These are phyloP conservation scores for Cordyceps cateniannulata DNA, from an alignment of 2,329 filamentous ascomycete genomes.

Conservation along the genomic window DNA sequence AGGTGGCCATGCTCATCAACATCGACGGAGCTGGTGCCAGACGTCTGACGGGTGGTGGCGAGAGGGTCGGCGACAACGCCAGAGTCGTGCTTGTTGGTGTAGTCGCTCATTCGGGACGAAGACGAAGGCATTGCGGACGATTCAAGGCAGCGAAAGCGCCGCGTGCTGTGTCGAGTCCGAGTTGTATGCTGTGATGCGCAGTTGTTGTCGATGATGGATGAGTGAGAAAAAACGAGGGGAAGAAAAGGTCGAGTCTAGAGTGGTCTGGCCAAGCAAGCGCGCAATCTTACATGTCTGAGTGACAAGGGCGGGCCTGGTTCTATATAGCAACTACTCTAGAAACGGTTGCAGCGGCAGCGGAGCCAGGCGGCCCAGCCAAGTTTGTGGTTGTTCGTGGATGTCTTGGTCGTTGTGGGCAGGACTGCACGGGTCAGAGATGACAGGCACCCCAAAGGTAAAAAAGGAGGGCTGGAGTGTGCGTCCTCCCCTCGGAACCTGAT, in stretches of 20 bases:
- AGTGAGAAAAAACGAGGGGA: background rate
- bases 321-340: background rate
- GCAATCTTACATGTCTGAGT: background rate
- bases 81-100: background rate
- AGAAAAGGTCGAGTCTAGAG: background rate
- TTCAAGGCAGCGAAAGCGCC: background rate
- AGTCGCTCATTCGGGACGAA: background rate
- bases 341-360: background rate
- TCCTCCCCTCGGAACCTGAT: no score
- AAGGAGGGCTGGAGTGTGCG: no score
- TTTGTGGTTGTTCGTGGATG: background rate
- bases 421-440: background rate
- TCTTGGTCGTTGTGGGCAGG: background rate
- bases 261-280: background rate
- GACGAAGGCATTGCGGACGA: background rate
- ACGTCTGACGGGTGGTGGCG: background rate
- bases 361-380: background rate
- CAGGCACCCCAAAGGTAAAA: no score
- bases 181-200: background rate
- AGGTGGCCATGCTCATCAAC: slow-evolving; percentile 7
- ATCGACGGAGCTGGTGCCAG: background rate
- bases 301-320: slow-evolving; percentile 1
- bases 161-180: background rate
- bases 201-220: background rate
- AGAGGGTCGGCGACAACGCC: background rate